Percentiles rank a stretch among this genome's conserved stretches.
phyloP scores from a whole-genome alignment of 306 rosid species.

The Vigna reflexopilosa region DNA sequence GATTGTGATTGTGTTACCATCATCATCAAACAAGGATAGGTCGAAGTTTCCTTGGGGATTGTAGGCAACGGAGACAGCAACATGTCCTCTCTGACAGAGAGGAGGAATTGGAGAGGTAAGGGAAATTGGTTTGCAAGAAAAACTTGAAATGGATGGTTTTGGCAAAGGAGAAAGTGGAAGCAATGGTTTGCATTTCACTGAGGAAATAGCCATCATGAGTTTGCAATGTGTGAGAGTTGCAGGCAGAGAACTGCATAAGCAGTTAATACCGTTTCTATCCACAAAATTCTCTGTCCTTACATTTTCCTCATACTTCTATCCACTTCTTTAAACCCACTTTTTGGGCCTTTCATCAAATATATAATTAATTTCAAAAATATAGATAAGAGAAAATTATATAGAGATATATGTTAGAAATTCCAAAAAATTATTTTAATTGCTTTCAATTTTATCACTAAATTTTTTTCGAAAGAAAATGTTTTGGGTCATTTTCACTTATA shows the following conservation, averaged over 20 bases:
- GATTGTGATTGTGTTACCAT: conserved; percentile 46
- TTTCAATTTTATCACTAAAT: too few species aligned
- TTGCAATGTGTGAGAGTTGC: conserved; percentile 20
- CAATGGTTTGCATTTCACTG: conserved; percentile 59
- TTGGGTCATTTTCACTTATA: too few species aligned
- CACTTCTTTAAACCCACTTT: neutral
- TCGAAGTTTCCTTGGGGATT: conserved; percentile 90
- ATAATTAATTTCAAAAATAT: neutral
- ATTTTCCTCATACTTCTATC: conserved; percentile 49
- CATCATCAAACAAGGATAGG: conserved; percentile 72
- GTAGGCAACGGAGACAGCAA: conserved; percentile 78
- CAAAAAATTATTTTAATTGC: too few species aligned
- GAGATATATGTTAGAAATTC: too few species aligned
- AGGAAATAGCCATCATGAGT: conserved; percentile 52
- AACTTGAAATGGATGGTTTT: conserved; percentile 50
- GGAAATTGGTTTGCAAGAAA: conserved; percentile 53
- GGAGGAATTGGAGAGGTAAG: conserved; percentile 41
- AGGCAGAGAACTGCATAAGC: neutral
- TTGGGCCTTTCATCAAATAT: neutral
- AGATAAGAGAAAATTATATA: too few species aligned
- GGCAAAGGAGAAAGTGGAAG: conserved; percentile 64
- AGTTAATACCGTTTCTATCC: conserved; percentile 53
- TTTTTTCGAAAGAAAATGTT: too few species aligned
- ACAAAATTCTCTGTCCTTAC: conserved; percentile 51
- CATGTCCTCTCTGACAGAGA: conserved; percentile 45